Evolutionary conservation across 495 filamentous ascomycete species (phyloP).

Genomic region (Penicillium maclennaniae): DNA sequence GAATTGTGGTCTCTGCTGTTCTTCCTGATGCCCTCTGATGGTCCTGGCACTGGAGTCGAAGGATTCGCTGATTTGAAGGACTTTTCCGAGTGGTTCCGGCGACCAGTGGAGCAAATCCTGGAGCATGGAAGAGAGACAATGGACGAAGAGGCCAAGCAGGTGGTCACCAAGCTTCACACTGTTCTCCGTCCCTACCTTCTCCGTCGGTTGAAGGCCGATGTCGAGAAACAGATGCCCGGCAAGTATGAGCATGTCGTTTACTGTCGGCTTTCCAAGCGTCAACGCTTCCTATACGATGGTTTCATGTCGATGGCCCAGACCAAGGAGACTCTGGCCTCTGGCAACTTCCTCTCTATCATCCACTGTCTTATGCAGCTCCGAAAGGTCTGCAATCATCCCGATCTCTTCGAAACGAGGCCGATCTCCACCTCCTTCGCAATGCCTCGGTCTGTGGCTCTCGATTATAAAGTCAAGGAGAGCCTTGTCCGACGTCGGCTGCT

Average conservation of each 20-base stretch:
- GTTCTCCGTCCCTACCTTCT: constrained; percentile 90
- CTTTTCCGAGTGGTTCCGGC: constrained; percentile 90
- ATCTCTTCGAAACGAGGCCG: constrained; percentile 95
- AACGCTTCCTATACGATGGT: constrained; percentile 92
- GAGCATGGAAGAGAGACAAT: constrained; percentile 91
- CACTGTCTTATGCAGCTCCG: constrained; percentile 97
- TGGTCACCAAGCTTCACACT: constrained; percentile 88
- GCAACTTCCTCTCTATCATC: constrained; percentile 96
- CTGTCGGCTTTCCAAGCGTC: constrained; percentile 89
- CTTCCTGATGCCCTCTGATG: constrained; percentile 89
- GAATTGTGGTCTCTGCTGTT: constrained; percentile 97
- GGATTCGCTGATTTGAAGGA: constrained; percentile 88
- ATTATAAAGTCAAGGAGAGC: constrained; percentile 72
- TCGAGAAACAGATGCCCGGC: constrained; percentile 98
- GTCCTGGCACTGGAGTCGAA: constrained; percentile 62
- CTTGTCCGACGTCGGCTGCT: constrained; percentile 66
- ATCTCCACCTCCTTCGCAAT: constrained; percentile 97
- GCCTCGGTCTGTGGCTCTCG: constrained; percentile 72
- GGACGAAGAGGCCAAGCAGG: constrained; percentile 84
- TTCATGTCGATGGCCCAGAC: constrained; percentile 95
- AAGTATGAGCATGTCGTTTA: constrained; percentile 97
- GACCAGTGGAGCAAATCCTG: constrained; percentile 89
- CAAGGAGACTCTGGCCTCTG: constrained; percentile 80
- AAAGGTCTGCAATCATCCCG: constrained; percentile 98
- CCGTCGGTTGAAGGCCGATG: constrained; percentile 90